These are phyloP conservation scores for Pestalotiopsis sp. DNA, from an alignment of 2,329 filamentous ascomycete species.

Conservation along the genomic window DNA sequence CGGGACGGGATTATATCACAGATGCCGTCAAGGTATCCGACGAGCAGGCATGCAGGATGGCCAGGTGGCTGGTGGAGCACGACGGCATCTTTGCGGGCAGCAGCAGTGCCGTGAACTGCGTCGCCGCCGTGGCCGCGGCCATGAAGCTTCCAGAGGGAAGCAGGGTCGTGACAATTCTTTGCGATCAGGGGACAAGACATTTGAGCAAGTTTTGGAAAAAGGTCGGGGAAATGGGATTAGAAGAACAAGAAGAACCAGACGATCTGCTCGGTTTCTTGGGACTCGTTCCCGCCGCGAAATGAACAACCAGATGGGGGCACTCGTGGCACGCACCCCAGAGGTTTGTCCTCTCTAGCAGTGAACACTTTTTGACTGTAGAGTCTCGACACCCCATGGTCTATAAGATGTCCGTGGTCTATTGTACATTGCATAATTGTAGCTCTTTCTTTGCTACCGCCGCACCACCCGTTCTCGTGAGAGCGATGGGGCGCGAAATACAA, in stretches of 20 bases:
- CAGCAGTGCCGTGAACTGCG: conserved; percentile 96
- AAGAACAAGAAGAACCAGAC: conserved; percentile 52
- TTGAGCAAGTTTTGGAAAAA: conserved; percentile 84
- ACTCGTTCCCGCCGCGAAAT: conserved; percentile 33
- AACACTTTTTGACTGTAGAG: not conserved
- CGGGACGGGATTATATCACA: conserved; percentile 82
- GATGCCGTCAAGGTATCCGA: conserved; percentile 90
- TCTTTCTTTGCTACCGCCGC: not conserved
- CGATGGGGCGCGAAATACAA: conserved; percentile 1
- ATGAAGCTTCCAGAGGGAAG: conserved; percentile 63
- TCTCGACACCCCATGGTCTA: not conserved
- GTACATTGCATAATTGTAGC: conserved; percentile 2
- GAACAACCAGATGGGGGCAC: not conserved
- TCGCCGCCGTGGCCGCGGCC: conserved; percentile 73
- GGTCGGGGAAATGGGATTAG: conserved; percentile 69
- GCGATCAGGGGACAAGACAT: conserved; percentile 81
- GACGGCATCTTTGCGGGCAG: conserved; percentile 95
- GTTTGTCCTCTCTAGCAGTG: not conserved
- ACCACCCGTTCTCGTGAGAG: conserved; percentile 5
- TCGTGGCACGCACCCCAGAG: not conserved
- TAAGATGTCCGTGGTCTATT: conserved; percentile 7
- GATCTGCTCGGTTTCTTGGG: conserved; percentile 55
- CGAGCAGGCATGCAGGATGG: conserved; percentile 88
- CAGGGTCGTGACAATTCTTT: conserved; percentile 79
- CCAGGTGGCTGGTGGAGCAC: conserved; percentile 92